Base-by-base conservation (phyloP, 495 filamentous ascomycete species). In the Tuber borchii region DNA sequence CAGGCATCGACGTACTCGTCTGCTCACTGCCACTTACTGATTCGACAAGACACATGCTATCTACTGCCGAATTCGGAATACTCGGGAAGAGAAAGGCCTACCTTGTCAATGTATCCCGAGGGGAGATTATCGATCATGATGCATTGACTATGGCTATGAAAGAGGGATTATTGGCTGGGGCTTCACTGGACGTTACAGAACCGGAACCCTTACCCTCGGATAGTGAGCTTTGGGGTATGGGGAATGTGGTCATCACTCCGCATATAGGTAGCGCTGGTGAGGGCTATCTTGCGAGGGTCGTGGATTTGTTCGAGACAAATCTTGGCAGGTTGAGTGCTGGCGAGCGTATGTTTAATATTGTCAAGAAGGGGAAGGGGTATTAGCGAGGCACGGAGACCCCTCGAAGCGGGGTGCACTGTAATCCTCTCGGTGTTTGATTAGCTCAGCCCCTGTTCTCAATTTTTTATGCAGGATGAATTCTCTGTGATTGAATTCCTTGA, bases 141-240 rank as follows among this genome's bases (percentile, higher is more conserved):
- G 92, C 89, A 6, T 81, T 97, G 42, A 85, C 95, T 19, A 85
- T 84, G 0, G 89, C 93, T 5, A 83, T 93, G 19, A 86, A 90
- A 74, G 83, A 79, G 44, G 87, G 84, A 2, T 86, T 85, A 26
- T 84, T 97, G 70, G 86, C 89, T 42, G 93, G 92, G 34, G 89
- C 93, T 16, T 92, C 92, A 69, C 83, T 97, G 61, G 94, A 97
- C 84, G 94, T 97, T 0, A 92, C 93, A 48, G 93, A 95, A 73
- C 93, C 93, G 0, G 94, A 97, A 80, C 93, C 93, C 0, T 81
- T 97, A 78, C 91, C 92, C 0, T 76, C 85, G 40, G 90, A 91
- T 16, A 87, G 90, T 83, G 88, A 90, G 74, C 83, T 97, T 45
- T 95, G 92, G 89, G 88, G 87, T n/a, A 84, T 90, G 78, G 86